Base-by-base conservation (phyloP, 1,284 basidiomycete species). In the Trichosporon sp. region DNA sequence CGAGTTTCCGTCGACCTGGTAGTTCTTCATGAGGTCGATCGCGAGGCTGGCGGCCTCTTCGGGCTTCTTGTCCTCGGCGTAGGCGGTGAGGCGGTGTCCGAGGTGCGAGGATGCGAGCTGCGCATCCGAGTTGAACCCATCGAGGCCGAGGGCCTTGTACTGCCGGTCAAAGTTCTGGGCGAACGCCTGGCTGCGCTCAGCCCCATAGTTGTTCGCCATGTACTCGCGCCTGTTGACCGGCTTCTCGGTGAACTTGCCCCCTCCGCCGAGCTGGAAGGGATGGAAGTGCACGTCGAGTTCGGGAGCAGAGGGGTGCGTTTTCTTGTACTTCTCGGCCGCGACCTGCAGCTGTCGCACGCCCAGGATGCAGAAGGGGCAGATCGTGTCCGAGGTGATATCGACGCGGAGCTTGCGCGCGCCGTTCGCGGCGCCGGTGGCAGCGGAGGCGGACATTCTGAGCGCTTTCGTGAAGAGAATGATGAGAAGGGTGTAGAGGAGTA, bases 1-100 rank as follows among this genome's bases (percentile, higher is more conserved):
- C 69, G 82, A 78, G 67, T 80, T 76, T 12, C 80, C 81, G 7
- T 81, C 66, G 54, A 82, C 79, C 69, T 86, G 85, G 76, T 83
- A 84, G 12, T 79, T 78, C 61, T 79, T 68, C 72, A 80, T 79
- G n/a, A 82, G 65, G 26, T 78, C 78, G 68, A 80, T 76, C 6
- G 74, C 78, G 54, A 83, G 65, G 0, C 68, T 68, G 4, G 79
- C 65, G 70, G 85, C 84, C 40, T 74, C 71, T 3, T 75, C 74
- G 8, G 84, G 83, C 40, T 78, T 76, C 61, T 79, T 74, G 1
- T 80, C 69, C 26, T 75, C 70, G 1, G 79, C 73, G 67, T 76
- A 75, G 6, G 73, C 75, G 19, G 76, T 74, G 2, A 86, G 69
- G 4, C 85, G 78, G 70, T 86, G 85, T 1, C 77, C 78, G 38